A percentile compares a stretch with the other conserved stretches of the same genome.
Conservation (phyloP, 768 basidiomycete genomes). For the Grammothele lineata region DNA sequence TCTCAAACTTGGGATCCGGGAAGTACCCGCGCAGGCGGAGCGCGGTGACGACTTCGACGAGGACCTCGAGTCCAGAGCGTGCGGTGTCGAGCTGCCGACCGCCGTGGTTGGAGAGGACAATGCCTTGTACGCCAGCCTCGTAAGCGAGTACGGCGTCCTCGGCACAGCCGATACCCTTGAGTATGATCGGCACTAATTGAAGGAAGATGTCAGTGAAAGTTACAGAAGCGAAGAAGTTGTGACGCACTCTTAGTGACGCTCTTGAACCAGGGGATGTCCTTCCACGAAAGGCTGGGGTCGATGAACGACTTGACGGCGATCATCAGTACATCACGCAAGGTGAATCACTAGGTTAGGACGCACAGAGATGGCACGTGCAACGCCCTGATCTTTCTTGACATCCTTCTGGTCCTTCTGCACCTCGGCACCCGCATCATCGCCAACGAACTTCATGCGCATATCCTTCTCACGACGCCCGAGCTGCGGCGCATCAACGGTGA, state of each 20-base stretch:
- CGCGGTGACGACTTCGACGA: constrained; percentile 77
- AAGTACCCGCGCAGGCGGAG: constrained; percentile 64
- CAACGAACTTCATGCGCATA: constrained; percentile 29
- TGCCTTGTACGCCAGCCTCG: constrained; percentile 66
- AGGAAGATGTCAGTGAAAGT: neutral
- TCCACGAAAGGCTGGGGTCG: constrained; percentile 87
- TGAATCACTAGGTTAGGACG: no score
- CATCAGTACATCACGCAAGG: constrained; percentile 39
- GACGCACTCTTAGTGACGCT: constrained; percentile 50
- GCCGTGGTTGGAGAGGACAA: constrained; percentile 87
- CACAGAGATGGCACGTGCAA: constrained; percentile 90
- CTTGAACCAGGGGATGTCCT: constrained; percentile 66
- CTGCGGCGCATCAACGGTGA: constrained; percentile 97
- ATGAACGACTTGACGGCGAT: constrained; percentile 73
- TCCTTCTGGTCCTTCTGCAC: constrained; percentile 42
- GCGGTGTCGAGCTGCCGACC: constrained; percentile 67
- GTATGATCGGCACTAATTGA: constrained; percentile 72
- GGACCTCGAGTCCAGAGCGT: constrained; percentile 85
- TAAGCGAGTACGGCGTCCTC: constrained; percentile 87
- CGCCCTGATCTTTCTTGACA: constrained; percentile 47
- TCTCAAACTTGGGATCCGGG: constrained; percentile 72
- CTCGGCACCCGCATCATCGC: constrained; percentile 54
- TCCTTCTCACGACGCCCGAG: constrained; percentile 92
- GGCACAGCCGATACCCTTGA: constrained; percentile 84
- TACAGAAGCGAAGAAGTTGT: constrained; percentile 10